Base-by-base conservation (phyloP, 106 monocot species). In the Alisma plantagoaquatica region DNA sequence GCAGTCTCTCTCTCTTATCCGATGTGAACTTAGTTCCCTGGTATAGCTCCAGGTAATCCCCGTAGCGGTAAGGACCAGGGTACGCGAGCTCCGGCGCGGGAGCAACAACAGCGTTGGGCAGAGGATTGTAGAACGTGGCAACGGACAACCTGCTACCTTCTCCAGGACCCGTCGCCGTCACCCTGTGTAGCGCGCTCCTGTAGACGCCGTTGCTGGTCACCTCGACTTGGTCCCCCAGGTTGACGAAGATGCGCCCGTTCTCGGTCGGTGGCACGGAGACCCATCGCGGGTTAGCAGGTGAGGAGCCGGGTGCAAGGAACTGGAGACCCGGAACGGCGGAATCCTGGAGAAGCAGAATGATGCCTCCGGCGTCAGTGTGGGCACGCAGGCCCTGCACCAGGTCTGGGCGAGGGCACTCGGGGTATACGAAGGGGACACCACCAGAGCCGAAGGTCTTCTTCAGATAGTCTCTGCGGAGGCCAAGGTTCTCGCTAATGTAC, bases 331-430 rank as follows among this genome's bases (percentile, higher is more conserved):
- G 60, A 54, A 75, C 72, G 0, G 3, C 21, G 48, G 78, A 78
- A 42, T 87, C 82, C 54, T 78, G 87, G 29, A 75, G 65, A 29
- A 87, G 35, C 27, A 82, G 50, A 58, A 82, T 78, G 62, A 82
- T 82, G 26, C 78, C 82, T 9, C 87, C 87, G 1, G 82, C 82
- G 43, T 87, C 82, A n/a, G 78, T 87, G 73, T 87, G 87, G 35
- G 58, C 73, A 21, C 87, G 50, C 33, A 87, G 82, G 1, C 87
- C 82, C 16, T 41, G 51, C 17, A 78, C 72, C n/a, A 62, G 65
- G 45, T 79, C 82, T n/a, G 82, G 78, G 0, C 70, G 29, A 1
- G 68, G 67, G 69, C 87, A 82, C 25, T 72, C 41, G 2, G 82
- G 78, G 61, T 87, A 87, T 24, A 75, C 56, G 30, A 30, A 66